These are phyloP conservation scores for Metarhizium rileyi DNA, from an alignment of 2,329 filamentous ascomycete species.

Conservation along the genomic window DNA sequence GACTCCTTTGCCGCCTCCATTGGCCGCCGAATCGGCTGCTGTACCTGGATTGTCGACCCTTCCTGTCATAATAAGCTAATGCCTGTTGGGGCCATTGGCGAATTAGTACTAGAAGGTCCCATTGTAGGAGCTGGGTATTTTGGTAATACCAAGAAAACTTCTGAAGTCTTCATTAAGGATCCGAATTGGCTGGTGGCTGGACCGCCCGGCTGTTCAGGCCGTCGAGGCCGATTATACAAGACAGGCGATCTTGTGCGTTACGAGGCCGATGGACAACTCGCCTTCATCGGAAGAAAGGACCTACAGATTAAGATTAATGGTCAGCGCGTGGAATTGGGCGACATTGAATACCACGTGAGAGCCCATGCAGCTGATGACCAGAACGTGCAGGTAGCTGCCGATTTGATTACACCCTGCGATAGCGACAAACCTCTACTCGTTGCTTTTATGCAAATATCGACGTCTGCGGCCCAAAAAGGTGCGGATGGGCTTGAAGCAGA, in stretches of 20 bases:
- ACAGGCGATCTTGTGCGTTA: conserved; percentile 16
- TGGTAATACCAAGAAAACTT: conserved; percentile 24
- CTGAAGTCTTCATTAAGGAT: conserved; percentile 17
- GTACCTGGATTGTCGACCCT: conserved; percentile 16
- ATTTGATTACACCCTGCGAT: background rate
- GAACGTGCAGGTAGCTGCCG: conserved; percentile 1
- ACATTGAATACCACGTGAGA: conserved; percentile 15
- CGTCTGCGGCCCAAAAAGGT: background rate
- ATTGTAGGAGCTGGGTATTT: conserved; percentile 41
- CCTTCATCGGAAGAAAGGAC: conserved; percentile 40
- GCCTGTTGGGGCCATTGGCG: conserved; percentile 18
- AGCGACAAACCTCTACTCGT: conserved; percentile 2
- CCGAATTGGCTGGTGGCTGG: conserved; percentile 11
- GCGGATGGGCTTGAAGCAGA: background rate
- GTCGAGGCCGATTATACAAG: conserved; percentile 10
- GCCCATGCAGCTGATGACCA: background rate
- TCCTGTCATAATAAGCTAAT: conserved; percentile 9
- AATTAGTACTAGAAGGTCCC: conserved; percentile 32
- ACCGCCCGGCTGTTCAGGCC: conserved; percentile 1
- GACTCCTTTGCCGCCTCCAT: background rate
- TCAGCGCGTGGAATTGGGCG: conserved; percentile 41
- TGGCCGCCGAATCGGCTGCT: conserved; percentile 3
- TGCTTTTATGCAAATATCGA: conserved; percentile 2
- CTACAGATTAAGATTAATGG: conserved; percentile 51
- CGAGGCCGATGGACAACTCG: conserved; percentile 4